Percentiles rank a stretch among this genome's conserved stretches.
Evolutionary conservation across 148 eudicot species (phyloP).

Genomic region (Cornus controversa): DNA sequence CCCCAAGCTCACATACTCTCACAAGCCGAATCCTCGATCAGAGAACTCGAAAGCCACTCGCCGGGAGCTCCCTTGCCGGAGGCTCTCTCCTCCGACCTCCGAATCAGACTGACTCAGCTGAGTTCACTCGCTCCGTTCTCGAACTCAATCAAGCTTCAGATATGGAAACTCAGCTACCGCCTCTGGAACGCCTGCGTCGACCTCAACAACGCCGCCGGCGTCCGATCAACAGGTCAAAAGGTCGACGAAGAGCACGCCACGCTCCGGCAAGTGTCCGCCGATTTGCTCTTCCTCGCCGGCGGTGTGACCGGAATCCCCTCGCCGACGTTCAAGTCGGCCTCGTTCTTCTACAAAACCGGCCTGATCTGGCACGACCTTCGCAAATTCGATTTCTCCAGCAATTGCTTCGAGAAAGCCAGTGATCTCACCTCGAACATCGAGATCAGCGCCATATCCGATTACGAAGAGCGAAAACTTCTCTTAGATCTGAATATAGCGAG

Average conservation of each 20-base stretch:
- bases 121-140: conserved; percentile 47
- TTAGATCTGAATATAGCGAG: conserved; percentile 75
- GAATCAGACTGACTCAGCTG: conserved; percentile 42
- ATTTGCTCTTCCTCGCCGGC: conserved; percentile 50
- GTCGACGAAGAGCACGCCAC: conserved; percentile 44
- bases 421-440: conserved; percentile 60
- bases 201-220: conserved; percentile 48
- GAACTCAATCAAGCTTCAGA: conserved; percentile 67
- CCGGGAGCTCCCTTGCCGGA: conserved; percentile 39
- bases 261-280: conserved; percentile 70
- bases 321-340: conserved; percentile 59
- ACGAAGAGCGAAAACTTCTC: conserved; percentile 66
- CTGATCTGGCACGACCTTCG: conserved; percentile 63
- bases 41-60: conserved; percentile 49
- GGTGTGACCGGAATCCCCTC: conserved; percentile 79
- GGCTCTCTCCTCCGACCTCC: conserved; percentile 44
- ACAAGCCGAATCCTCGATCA: conserved; percentile 53
- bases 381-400: conserved; percentile 57
- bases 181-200: conserved; percentile 91
- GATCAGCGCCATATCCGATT: conserved; percentile 40
- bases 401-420: conserved; percentile 83
- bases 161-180: conserved; percentile 87
- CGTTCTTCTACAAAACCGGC: conserved; percentile 82
- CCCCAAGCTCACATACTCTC: conserved; percentile 30
- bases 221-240: conserved; percentile 23